These are phyloP conservation scores for Ophiocordyceps camponoti-floridani DNA, from an alignment of 2,329 filamentous ascomycete species.

Conservation along the genomic window DNA sequence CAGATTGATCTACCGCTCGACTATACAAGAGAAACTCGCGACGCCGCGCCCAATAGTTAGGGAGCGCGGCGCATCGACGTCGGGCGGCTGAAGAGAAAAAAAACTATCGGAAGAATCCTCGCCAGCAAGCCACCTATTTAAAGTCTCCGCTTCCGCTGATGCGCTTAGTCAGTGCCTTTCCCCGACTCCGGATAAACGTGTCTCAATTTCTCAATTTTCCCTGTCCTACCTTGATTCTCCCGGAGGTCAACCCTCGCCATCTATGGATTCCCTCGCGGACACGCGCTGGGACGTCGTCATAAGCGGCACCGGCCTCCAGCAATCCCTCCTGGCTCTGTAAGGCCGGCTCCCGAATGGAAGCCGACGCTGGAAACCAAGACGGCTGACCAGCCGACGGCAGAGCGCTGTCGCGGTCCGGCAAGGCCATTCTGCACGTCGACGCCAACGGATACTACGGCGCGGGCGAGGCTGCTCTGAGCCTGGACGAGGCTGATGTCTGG, in stretches of 20 bases:
- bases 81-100: slow-evolving; percentile 11
- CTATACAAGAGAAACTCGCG: slow-evolving; percentile 24
- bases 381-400: slow-evolving; percentile 31
- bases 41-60: slow-evolving; percentile 25
- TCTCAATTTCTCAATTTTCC: slow-evolving; percentile 4
- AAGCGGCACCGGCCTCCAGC: slow-evolving; percentile 58
- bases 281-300: slow-evolving; percentile 67
- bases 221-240: background rate
- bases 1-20: slow-evolving; percentile 45
- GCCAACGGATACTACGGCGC: slow-evolving; percentile 78
- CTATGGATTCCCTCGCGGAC: slow-evolving; percentile 54
- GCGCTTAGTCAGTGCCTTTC: background rate
- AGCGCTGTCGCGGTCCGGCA: slow-evolving; percentile 78
- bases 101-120: slow-evolving; percentile 12
- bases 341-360: slow-evolving; percentile 15
- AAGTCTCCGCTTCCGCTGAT: background rate
- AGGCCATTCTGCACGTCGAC: slow-evolving; percentile 83
- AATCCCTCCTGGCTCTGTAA: slow-evolving; percentile 68
- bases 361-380: slow-evolving; percentile 10
- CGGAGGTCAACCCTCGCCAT: slow-evolving; percentile 2
- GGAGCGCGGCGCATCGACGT: slow-evolving; percentile 11
- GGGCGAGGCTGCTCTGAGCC: slow-evolving; percentile 65
- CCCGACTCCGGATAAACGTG: background rate
- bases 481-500: slow-evolving; percentile 70
- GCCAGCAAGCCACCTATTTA: background rate